Evolutionary conservation across 352 stramenopile genomes (phyloP), one percentile per base, ranked within the genome.

Genomic region (Phytopythium ostracodes): DNA sequence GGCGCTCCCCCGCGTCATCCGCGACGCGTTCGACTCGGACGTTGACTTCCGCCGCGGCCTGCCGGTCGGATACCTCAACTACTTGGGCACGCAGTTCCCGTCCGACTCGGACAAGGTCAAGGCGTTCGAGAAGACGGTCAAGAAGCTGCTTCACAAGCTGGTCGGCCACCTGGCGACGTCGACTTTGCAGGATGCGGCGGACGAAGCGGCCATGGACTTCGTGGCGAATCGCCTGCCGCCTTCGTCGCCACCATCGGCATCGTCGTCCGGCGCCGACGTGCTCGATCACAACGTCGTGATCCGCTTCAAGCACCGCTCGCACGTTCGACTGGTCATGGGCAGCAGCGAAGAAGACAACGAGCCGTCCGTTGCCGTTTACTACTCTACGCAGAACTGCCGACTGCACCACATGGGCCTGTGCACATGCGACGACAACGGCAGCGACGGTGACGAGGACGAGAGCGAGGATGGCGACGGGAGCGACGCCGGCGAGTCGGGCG

Each of bases 351-450:
- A 87, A 17, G 53, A 63, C 35, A 80, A 86, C 38, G 77, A 89
- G 51, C 67, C 79, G 25, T 77, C 84, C 56, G 76, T 92, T 59
- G 73, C 81, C 0, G 63, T 94, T 5, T 88, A 90, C 63, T 85
- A 88, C 63, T 91, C 84, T 60, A 62, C 83, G 42, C 60, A 75
- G 54, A 96, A 96, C 64, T 96, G 87, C 62, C 73, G 84, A 47
- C 54, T 71, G 56, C 87, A 96, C 71, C 87, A 96, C 71, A 96
- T 96, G 87, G 84, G 83, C 0, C 22, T 82, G 27, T 96, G 87
- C 66, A 80, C 70, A n/a, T 95, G 86, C 43, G 59, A 66, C 10
- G 67, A 63, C 25, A 64, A 63, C n/a, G 67, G 59, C 25, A 60
- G 65, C 15, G 67, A 67, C 22, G 69, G 59, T n/a, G 62, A 75